A percentile compares a stretch with the other conserved stretches of the same genome.
phyloP scores from a whole-genome alignment of 2,329 filamentous ascomycete genomes.

The Talaromyces sp. region DNA sequence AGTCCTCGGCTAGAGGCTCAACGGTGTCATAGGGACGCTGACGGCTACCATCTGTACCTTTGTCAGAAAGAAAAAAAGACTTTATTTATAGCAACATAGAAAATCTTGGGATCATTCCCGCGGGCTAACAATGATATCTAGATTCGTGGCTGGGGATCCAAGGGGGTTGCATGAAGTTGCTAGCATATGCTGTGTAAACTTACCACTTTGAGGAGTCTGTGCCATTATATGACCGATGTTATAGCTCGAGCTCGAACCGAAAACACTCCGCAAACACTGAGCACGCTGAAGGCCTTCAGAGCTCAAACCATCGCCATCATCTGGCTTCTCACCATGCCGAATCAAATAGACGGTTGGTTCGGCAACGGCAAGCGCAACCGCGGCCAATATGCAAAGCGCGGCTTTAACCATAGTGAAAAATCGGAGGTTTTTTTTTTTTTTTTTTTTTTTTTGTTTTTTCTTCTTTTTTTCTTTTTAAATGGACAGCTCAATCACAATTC shows the following conservation, averaged over 20 bases:
- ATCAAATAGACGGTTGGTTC: conserved; percentile 63
- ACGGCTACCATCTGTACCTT: conserved; percentile 50
- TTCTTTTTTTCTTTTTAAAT: too few species aligned
- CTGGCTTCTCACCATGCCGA: conserved; percentile 66
- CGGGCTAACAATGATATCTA: too few species aligned
- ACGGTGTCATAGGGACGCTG: conserved; percentile 62
- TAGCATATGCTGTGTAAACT: neutral
- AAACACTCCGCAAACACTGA: conserved; percentile 62
- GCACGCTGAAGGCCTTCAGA: conserved; percentile 59
- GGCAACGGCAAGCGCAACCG: conserved; percentile 21
- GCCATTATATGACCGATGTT: conserved; percentile 64
- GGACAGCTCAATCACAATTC: too few species aligned
- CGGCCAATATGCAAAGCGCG: conserved; percentile 8
- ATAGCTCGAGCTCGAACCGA: conserved; percentile 56
- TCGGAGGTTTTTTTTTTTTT: too few species aligned
- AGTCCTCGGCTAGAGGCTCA: conserved; percentile 57
- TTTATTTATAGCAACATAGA: too few species aligned
- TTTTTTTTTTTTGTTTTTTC: too few species aligned
- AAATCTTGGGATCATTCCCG: too few species aligned
- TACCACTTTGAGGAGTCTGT: conserved; percentile 53
- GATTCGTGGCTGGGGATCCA: neutral
- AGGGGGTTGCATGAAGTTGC: neutral
- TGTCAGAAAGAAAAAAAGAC: neutral
- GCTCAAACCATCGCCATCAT: conserved; percentile 53
- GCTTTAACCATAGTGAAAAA: neutral